Conservation (phyloP, 1,139 yeast species). For the Scheffersomyces parashehatae region DNA sequence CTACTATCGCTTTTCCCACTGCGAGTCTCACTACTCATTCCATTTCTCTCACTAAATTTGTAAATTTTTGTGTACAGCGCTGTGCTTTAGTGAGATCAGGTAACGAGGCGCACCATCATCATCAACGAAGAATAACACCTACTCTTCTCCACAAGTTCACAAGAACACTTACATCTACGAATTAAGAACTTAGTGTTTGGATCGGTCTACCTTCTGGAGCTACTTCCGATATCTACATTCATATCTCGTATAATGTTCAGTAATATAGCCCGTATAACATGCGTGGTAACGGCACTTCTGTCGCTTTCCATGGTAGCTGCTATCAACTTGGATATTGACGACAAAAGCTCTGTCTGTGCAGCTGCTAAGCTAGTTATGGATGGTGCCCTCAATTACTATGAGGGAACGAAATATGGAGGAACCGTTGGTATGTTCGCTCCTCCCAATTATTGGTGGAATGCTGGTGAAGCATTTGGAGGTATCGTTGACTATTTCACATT, state of each 20-base stretch:
- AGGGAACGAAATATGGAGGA: slow-evolving; percentile 54
- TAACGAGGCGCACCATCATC: slow-evolving; percentile 1
- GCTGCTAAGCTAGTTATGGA: slow-evolving; percentile 49
- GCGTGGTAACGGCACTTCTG: slow-evolving; percentile 5
- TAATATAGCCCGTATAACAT: too few relatives aligned
- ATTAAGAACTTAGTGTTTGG: slow-evolving; percentile 1
- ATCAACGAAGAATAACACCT: neutral
- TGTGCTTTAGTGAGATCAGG: neutral
- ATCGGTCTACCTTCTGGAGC: neutral
- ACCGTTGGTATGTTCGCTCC: slow-evolving; percentile 57
- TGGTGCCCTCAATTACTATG: slow-evolving; percentile 62
- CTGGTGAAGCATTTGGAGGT: slow-evolving; percentile 69
- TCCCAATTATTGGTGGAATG: slow-evolving; percentile 76
- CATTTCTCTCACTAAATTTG: too few relatives aligned
- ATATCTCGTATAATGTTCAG: too few relatives aligned
- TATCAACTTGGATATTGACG: slow-evolving; percentile 20
- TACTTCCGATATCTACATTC: too few relatives aligned
- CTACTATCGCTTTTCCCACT: too few relatives aligned
- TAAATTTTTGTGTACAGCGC: too few relatives aligned
- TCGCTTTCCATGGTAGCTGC: slow-evolving; percentile 12
- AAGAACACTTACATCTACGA: neutral
- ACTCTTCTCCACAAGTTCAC: neutral
- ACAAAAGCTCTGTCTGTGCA: slow-evolving; percentile 42
- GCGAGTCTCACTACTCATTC: too few relatives aligned
- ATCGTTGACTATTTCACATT: slow-evolving; percentile 52